Percentiles rank a stretch among this genome's conserved stretches.
Conservation (phyloP, 106 monocot species). For the Amphibolis antarctica region DNA sequence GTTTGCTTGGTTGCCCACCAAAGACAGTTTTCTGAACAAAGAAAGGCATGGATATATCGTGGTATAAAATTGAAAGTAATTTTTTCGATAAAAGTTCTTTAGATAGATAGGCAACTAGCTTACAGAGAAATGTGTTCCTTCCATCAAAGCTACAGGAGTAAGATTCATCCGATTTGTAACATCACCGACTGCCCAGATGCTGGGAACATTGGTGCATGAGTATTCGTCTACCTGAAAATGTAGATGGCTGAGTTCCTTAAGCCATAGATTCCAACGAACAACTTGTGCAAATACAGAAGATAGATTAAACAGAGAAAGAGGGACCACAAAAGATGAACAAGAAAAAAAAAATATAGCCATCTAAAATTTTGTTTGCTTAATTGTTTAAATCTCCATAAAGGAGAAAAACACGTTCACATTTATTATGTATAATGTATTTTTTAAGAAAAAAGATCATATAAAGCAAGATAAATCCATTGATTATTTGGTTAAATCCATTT, state of each 20-base stretch:
- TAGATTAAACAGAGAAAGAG: neutral
- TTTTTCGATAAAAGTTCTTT: neutral
- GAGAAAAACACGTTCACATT: neutral
- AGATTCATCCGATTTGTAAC: slow-evolving; percentile 98
- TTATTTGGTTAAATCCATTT: neutral
- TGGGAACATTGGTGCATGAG: slow-evolving; percentile 72
- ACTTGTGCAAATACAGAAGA: no score
- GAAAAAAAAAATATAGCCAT: neutral
- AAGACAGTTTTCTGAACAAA: slow-evolving; percentile 96
- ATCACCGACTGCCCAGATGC: slow-evolving; percentile 98
- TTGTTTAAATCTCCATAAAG: neutral
- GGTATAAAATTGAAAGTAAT: neutral
- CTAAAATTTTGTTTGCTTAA: neutral
- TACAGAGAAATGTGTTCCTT: slow-evolving; percentile 94
- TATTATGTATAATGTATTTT: neutral
- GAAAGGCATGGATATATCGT: slow-evolving; percentile 7
- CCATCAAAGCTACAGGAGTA: slow-evolving; percentile 97
- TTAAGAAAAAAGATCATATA: neutral
- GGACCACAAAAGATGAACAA: neutral
- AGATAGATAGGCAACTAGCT: slow-evolving; percentile 7
- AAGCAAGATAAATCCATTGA: neutral
- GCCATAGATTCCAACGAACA: neutral
- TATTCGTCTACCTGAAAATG: slow-evolving; percentile 88
- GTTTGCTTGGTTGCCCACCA: slow-evolving; percentile 88
- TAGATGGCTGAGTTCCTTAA: neutral